These are phyloP conservation scores for Discostella stelligera DNA, from an alignment of 352 stramenopile species.

Conservation along the genomic window DNA sequence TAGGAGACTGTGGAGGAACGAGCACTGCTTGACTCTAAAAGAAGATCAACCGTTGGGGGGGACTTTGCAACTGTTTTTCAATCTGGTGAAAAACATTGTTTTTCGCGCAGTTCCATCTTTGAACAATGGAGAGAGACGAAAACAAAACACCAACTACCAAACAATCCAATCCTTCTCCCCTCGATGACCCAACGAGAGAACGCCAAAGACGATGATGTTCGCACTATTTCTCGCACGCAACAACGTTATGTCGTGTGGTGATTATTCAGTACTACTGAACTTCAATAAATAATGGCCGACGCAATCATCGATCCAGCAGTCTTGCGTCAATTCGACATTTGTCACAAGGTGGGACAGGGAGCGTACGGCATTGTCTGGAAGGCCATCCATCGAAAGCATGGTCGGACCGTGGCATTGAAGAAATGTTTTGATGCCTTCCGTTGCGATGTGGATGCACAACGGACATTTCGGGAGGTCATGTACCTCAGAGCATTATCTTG, in stretches of 20 bases:
- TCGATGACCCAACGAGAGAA: neutral
- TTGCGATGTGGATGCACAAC: constrained; percentile 92
- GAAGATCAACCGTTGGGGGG: no score
- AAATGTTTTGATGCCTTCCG: constrained; percentile 97
- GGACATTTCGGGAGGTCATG: constrained; percentile 92
- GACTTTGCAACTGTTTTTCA: no score
- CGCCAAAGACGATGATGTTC: no score
- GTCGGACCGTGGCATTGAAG: constrained; percentile 91
- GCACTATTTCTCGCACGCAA: neutral
- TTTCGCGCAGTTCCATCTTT: no score
- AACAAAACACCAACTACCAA: neutral
- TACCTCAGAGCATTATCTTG: constrained; percentile 88
- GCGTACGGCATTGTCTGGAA: constrained; percentile 94
- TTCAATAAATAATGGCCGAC: constrained; percentile 21
- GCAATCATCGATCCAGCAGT: constrained; percentile 34
- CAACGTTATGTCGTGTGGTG: neutral
- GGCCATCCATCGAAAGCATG: constrained; percentile 90
- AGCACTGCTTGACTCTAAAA: no score
- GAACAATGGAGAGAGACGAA: no score
- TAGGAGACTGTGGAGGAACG: no score
- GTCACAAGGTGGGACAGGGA: constrained; percentile 47
- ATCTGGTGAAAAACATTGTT: no score
- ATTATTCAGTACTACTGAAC: neutral
- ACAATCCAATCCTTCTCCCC: neutral
- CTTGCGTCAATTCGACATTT: constrained; percentile 38